Conservation (phyloP, 2,329 filamentous ascomycete species). For the Elsinoe australis region DNA sequence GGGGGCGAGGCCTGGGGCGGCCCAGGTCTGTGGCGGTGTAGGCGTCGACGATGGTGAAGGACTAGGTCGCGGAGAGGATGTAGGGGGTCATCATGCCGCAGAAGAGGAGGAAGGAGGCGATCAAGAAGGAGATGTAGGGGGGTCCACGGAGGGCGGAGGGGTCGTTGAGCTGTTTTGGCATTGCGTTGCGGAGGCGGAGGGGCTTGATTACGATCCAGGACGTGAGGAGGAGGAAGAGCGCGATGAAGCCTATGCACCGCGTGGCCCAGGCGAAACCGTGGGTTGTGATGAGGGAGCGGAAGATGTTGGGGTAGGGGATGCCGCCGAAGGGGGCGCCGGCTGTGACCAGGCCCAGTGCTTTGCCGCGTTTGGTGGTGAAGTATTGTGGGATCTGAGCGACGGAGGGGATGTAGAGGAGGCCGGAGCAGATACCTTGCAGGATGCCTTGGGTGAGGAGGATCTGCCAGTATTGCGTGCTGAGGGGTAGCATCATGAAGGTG, state of each 20-base stretch:
- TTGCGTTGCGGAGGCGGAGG: conserved; percentile 7
- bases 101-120: conserved; percentile 12
- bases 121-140: conserved; percentile 10
- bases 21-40: neutral
- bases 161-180: conserved; percentile 2
- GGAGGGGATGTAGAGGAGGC: conserved; percentile 36
- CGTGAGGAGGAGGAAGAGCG: neutral
- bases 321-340: conserved; percentile 36
- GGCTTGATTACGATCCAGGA: conserved; percentile 6
- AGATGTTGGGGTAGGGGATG: conserved; percentile 12
- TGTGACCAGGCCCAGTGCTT: conserved; percentile 39
- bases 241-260: neutral
- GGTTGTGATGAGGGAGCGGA: conserved; percentile 5
- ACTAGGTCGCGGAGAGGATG: conserved; percentile 1
- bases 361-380: conserved; percentile 35
- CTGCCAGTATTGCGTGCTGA: conserved; percentile 20
- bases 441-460: conserved; percentile 24
- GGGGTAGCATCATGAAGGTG: conserved; percentile 28
- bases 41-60: neutral
- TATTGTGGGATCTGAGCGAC: conserved; percentile 37
- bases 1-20: neutral
- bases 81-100: conserved; percentile 13
- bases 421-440: conserved; percentile 45
- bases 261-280: conserved; percentile 1
- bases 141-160: neutral